Conservation (phyloP, 495 filamentous ascomycete genomes). For the Staphylotrichum longicolle region DNA sequence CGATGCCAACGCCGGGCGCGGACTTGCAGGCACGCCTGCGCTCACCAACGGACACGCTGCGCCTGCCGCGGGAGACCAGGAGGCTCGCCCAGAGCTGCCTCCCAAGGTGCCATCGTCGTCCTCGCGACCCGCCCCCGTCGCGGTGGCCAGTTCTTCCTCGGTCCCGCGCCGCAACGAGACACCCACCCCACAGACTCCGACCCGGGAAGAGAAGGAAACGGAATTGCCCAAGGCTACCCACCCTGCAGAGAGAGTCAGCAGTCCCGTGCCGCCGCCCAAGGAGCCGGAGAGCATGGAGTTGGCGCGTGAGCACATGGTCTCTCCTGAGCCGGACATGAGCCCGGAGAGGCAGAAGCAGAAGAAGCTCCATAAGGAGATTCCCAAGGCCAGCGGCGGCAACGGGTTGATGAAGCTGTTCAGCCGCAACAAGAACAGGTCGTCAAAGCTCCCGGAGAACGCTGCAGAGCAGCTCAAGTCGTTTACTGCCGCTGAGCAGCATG, state of each 20-base stretch:
- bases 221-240: conserved; percentile 38
- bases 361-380: conserved; percentile 58
- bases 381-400: conserved; percentile 40
- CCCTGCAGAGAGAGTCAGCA: conserved; percentile 38
- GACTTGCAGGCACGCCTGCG: conserved; percentile 34
- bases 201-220: conserved; percentile 33
- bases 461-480: conserved; percentile 42
- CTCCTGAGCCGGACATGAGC: conserved; percentile 45
- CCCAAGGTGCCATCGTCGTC: conserved; percentile 33
- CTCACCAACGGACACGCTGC: conserved; percentile 34
- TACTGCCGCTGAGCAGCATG: conserved; percentile 25
- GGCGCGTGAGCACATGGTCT: conserved; percentile 43
- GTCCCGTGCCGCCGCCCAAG: conserved; percentile 42
- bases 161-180: conserved; percentile 18
- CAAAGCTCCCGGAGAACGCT: conserved; percentile 50
- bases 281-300: conserved; percentile 39
- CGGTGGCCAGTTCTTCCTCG: conserved; percentile 19
- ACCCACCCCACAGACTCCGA: conserved; percentile 22
- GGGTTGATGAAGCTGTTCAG: conserved; percentile 64
- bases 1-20: conserved; percentile 66
- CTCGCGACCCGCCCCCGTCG: conserved; percentile 16
- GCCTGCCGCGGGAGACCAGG: conserved; percentile 29
- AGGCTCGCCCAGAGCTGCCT: conserved; percentile 36
- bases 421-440: conserved; percentile 57
- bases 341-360: conserved; percentile 49